These are phyloP conservation scores for Macadamia tetraphylla DNA, from an alignment of 164 flowering plant genomes.

Conservation along the genomic window DNA sequence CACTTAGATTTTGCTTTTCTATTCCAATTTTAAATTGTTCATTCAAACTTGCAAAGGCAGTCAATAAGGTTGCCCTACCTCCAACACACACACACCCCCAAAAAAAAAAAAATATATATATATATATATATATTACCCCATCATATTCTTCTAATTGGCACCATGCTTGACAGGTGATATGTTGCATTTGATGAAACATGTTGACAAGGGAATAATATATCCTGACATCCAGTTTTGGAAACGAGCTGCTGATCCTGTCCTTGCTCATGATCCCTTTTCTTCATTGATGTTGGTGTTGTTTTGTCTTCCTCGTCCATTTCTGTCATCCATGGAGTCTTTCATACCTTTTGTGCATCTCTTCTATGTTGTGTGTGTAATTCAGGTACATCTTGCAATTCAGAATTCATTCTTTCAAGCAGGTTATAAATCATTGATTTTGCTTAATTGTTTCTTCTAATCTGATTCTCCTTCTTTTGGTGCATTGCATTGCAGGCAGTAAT, in stretches of 20 bases:
- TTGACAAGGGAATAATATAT: constrained; percentile 33
- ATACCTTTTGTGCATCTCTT: constrained; percentile 71
- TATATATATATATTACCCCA: too few species aligned
- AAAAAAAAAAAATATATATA: too few species aligned
- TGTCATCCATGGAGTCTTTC: constrained; percentile 55
- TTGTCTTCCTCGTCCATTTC: constrained; percentile 72
- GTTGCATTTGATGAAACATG: constrained; percentile 32
- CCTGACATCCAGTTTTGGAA: constrained; percentile 71
- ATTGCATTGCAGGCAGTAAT: constrained; percentile 52
- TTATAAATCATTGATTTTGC: not conserved
- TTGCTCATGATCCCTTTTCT: constrained; percentile 84
- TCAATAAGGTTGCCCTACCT: too few species aligned
- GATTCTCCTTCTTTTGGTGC: not conserved
- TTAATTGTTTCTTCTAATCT: not conserved
- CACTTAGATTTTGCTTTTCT: too few species aligned
- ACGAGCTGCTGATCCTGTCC: constrained; percentile 75
- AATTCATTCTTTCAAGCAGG: not conserved
- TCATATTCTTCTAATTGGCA: not conserved
- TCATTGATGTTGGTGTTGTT: constrained; percentile 91
- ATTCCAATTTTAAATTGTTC: too few species aligned
- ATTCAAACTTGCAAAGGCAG: too few species aligned
- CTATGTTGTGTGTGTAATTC: constrained; percentile 62
- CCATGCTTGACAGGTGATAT: constrained; percentile 42
- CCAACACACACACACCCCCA: too few species aligned
- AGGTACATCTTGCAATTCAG: constrained; percentile 38